Base-by-base conservation (phyloP, 164 flowering plant genomes). In the Vitis labrusca region DNA sequence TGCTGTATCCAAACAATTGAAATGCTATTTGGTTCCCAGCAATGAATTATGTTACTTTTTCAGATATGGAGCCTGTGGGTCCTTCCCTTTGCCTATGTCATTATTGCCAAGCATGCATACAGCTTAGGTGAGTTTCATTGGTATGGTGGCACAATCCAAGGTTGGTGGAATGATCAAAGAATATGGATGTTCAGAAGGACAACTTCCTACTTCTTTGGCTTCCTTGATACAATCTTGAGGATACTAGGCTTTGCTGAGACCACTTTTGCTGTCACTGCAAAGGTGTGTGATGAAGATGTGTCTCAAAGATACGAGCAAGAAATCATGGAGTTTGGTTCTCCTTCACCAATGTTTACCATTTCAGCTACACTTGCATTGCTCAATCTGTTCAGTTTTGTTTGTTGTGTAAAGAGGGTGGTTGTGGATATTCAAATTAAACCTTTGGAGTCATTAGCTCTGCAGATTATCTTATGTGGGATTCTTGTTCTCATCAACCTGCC, bases 61-160 rank as follows among this genome's bases (percentile, higher is more conserved):
- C 80, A 86, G 88, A 61, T 84, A 6, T 74, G 85, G 66, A 86
- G 81, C 69, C 76, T 63, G 13, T 85, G 88, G 90, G 65, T 84
- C 71, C 54, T 78, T 4, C 84, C 91, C 11, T 86, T 81, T 59
- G 76, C 75, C 0, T 85, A 78, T 59, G 73, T 84, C 65, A 69
- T 79, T 2, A 10, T 75, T 0, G 72, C 83, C 7, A 70, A 5
- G 10, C 59, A 65, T 52, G 23, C 47, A 9, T 78, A 74, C 57
- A 74, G 78, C 70, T 47, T 80, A 6, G 63, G 5, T 0, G 88
- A 85, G 65, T 81, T 71, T 56, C 65, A 83, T 3, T 75, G 74
- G 66, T 74, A 59, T 7, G 83, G 80, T 9, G 86, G 88, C 59
- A 67, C 52, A 10, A 30, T 19, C 16, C 53, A 2, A 48, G 62